Conservation (phyloP, 2,329 filamentous ascomycete genomes). For the Calycina marina region DNA sequence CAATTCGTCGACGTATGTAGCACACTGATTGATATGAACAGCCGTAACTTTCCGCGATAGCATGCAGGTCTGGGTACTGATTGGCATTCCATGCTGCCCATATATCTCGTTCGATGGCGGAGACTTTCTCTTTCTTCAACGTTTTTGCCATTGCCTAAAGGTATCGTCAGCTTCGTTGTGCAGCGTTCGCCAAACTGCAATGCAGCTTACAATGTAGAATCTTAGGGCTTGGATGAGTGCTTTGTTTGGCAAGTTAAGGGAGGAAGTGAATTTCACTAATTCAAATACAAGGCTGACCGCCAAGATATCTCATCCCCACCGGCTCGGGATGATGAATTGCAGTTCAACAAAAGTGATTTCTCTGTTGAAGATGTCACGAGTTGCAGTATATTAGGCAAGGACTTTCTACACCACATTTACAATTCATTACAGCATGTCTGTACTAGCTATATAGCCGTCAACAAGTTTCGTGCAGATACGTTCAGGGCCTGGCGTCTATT, state of each 20-base stretch:
- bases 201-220: too few species aligned
- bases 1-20: conserved; percentile 7
- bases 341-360: too few species aligned
- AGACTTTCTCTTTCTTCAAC: conserved; percentile 1
- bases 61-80: conserved; percentile 4
- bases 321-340: too few species aligned
- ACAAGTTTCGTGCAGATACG: conserved; percentile 9
- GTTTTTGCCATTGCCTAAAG: conserved; percentile 3
- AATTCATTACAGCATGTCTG: too few species aligned
- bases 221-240: too few species aligned
- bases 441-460: conserved; percentile 2
- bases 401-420: too few species aligned
- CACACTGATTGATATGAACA: conserved; percentile 7
- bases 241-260: too few species aligned
- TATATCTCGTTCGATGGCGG: conserved; percentile 8
- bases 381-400: too few species aligned
- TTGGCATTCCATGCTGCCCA: conserved; percentile 3
- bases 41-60: conserved; percentile 9
- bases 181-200: neutral
- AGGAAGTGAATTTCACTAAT: too few species aligned
- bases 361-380: too few species aligned
- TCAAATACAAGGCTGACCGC: too few species aligned
- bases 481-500: conserved; percentile 10
- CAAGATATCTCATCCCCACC: too few species aligned
- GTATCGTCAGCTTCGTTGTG: neutral